Percentiles rank a stretch among this genome's conserved stretches.
phyloP scores from a whole-genome alignment of 345 rosid species.

The Boechera divaricarpa region DNA sequence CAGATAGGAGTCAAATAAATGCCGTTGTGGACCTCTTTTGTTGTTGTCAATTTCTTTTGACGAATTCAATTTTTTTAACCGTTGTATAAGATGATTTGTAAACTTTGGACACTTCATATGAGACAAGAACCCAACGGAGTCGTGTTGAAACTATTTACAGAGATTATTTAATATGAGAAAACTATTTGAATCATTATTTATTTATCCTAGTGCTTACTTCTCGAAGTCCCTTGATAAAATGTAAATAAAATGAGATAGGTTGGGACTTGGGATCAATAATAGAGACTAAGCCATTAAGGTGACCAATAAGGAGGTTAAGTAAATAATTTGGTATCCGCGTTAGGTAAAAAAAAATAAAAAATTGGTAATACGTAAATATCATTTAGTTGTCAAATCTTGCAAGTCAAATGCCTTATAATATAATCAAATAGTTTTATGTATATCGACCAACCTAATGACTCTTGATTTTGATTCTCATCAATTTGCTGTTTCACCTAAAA shows the following conservation, averaged over 20 bases:
- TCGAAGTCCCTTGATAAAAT: neutral
- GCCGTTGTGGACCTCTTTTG: slow-evolving; percentile 39
- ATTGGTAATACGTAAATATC: slow-evolving; percentile 42
- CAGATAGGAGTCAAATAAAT: slow-evolving; percentile 36
- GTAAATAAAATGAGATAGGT: slow-evolving; percentile 17
- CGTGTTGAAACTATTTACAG: slow-evolving; percentile 5
- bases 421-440: slow-evolving; percentile 35
- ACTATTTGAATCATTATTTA: neutral
- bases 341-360: neutral
- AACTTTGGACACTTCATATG: slow-evolving; percentile 21
- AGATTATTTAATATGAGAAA: neutral
- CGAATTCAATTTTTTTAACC: slow-evolving; percentile 27
- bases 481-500: slow-evolving; percentile 41
- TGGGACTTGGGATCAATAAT: slow-evolving; percentile 32
- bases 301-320: slow-evolving; percentile 24
- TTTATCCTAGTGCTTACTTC: slow-evolving; percentile 7
- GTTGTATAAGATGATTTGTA: slow-evolving; percentile 14
- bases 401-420: slow-evolving; percentile 40
- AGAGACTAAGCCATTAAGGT: slow-evolving; percentile 35
- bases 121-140: slow-evolving; percentile 17
- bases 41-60: slow-evolving; percentile 24
- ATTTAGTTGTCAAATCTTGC: slow-evolving; percentile 36
- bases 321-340: slow-evolving; percentile 27
- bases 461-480: slow-evolving; percentile 27
- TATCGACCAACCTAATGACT: slow-evolving; percentile 40